Evolutionary conservation across 1,139 yeast species (phyloP).

Genomic region (Protomyces arabidopsidicola): DNA sequence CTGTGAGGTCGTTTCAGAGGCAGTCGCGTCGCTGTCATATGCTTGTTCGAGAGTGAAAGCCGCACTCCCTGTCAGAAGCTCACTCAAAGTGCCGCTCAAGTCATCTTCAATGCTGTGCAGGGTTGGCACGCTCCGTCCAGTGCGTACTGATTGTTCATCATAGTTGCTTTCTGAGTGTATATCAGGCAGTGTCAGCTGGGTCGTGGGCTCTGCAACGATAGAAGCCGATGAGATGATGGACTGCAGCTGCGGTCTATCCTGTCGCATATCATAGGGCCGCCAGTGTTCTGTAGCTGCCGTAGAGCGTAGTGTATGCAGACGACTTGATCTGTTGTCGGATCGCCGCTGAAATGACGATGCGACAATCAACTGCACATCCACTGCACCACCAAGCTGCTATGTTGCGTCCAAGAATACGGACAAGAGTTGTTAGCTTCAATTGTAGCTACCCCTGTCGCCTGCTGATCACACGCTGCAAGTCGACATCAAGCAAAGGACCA

Average conservation of each 20-base stretch:
- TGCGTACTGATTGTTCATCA: neutral
- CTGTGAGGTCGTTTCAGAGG: neutral
- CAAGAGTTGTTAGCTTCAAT: neutral
- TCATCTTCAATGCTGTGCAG: constrained; percentile 6
- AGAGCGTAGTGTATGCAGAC: neutral
- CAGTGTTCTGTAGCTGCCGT: neutral
- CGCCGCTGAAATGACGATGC: too few relatives aligned
- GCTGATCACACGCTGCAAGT: neutral
- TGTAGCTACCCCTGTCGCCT: neutral
- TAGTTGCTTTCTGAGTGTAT: neutral
- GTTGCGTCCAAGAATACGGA: too few relatives aligned
- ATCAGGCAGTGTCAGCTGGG: neutral
- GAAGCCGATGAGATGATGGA: constrained; percentile 6
- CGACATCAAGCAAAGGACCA: neutral
- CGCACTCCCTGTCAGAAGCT: neutral
- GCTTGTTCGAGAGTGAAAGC: neutral
- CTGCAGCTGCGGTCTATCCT: constrained; percentile 3
- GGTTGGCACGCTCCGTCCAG: neutral
- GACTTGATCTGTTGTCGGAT: too few relatives aligned
- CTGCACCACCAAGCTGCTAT: too few relatives aligned
- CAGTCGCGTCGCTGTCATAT: neutral
- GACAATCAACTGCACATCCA: too few relatives aligned
- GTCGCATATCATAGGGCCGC: constrained; percentile 1
- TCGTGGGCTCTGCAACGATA: constrained; percentile 4
- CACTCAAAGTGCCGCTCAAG: neutral